Base-by-base conservation (phyloP, 306 rosid species). In the Acmispon strigosus region DNA sequence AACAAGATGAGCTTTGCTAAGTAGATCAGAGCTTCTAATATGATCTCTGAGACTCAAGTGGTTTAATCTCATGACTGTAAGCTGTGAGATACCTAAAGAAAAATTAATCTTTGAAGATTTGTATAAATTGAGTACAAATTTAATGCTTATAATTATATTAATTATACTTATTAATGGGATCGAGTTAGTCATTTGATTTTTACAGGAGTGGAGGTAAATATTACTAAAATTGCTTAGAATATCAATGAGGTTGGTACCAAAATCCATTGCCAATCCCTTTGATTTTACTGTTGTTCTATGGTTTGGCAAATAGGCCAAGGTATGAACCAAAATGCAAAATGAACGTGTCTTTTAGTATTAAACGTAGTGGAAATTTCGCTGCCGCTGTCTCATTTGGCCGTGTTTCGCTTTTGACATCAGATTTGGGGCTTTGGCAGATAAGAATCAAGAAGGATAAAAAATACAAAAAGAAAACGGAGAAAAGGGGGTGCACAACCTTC, bases 371-470 rank as follows among this genome's bases (percentile, higher is more conserved):
- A 65, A 20, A 64, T 18, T 81, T 76, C 62, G 86, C 66, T 85
- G 90, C 84, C 77, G 2, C 49, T 29, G 20, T 57, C 76, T 72
- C 13, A 79, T 86, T 89, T 74, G 88, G 64, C 67, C 50, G 5
- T 37, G 19, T 6, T 47, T 60, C 52, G 13, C 86, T 69, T 83
- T 81, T 81, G 84, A 82, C 81, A 77, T 84, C 81, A 76, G 50
- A 81, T 0, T 41, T 8, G 12, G 4, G 4, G 32, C 32, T 42
- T 39, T 16, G 61, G 59, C 44, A 72, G 65, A 58, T 74, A 41
- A 36, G 57, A 80, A 55, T 51, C 48, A 45, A 14, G 45, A 4
- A 34, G 62, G 22, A 72, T 50, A 44, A 62, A 58, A 6, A 39
- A 7, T 7, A 50, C 13, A 49, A 53, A 45, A 75, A n/a, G 22